A percentile compares a stretch with the other conserved stretches of the same genome.
These are phyloP conservation scores for Phytophthora gonapodyides DNA, from an alignment of 352 stramenopile species.

Conservation along the genomic window DNA sequence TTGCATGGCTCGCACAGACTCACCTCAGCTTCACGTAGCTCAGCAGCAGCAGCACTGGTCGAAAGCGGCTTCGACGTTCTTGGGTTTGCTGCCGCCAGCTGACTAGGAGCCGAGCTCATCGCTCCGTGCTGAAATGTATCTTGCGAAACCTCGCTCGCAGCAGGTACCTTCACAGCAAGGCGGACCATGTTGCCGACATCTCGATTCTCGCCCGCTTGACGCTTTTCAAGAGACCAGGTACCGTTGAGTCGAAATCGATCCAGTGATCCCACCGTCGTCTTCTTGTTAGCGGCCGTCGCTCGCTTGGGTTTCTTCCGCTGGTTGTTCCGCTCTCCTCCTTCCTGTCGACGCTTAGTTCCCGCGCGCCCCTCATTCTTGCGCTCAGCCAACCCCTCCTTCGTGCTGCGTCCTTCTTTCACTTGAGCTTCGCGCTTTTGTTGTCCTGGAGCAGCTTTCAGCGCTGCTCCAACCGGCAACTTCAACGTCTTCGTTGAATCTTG, in stretches of 20 bases:
- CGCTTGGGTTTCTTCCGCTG: constrained; percentile 20
- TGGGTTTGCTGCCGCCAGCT: background rate
- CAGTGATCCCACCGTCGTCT: background rate
- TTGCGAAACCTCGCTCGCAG: background rate
- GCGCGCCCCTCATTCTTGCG: background rate
- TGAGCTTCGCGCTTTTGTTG: background rate
- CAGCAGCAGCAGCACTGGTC: background rate
- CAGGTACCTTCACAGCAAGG: background rate
- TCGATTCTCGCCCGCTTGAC: background rate
- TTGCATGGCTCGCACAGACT: background rate
- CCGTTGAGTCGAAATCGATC: constrained; percentile 28
- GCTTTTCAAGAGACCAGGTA: constrained; percentile 7
- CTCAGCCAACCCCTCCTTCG: background rate
- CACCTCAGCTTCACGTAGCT: background rate
- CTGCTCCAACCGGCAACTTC: background rate
- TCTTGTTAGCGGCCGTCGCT: constrained; percentile 8
- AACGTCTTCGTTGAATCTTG: background rate
- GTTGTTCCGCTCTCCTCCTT: constrained; percentile 6
- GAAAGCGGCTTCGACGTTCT: background rate
- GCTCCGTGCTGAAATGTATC: background rate
- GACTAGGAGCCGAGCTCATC: no score
- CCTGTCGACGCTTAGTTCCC: constrained; percentile 17
- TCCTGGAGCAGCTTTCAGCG: background rate
- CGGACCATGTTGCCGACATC: background rate
- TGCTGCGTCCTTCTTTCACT: background rate